phyloP scores from a whole-genome alignment of 2,329 filamentous ascomycete genomes.

The Nothophaeocryptopus gaeumannii region DNA sequence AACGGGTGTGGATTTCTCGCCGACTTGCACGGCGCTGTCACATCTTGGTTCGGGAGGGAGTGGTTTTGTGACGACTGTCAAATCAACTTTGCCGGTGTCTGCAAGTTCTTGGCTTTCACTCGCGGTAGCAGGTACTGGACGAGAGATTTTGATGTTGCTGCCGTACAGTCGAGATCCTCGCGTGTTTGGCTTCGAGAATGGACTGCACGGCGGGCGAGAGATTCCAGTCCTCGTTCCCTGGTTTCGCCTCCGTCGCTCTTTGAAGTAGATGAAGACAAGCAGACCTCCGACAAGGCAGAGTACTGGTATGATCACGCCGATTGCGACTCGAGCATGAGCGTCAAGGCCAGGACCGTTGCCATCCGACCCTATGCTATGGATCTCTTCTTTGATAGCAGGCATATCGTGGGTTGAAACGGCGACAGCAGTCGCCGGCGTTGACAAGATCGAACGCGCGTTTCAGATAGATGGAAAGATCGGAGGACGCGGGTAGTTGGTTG shows the following conservation, averaged over 20 bases:
- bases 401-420: too few species aligned
- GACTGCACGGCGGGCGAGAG: background rate
- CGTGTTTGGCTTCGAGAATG: background rate
- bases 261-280: slow-evolving; percentile 15
- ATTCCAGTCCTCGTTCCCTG: background rate
- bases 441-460: too few species aligned
- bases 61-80: background rate
- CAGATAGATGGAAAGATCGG: too few species aligned
- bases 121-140: background rate
- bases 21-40: too few species aligned
- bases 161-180: background rate
- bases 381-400: too few species aligned
- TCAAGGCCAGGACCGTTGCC: background rate
- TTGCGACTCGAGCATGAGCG: slow-evolving; percentile 15
- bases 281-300: slow-evolving; percentile 10
- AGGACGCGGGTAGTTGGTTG: too few species aligned
- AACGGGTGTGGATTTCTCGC: too few species aligned
- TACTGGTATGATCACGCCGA: slow-evolving; percentile 18
- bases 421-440: too few species aligned
- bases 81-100: slow-evolving; percentile 1
- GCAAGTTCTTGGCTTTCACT: slow-evolving; percentile 2
- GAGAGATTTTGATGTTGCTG: background rate
- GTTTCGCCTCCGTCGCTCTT: slow-evolving; percentile 10
- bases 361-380: too few species aligned
- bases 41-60: too few species aligned